Base-by-base conservation (phyloP, 768 basidiomycete genomes). In the Rhodotorula graminis region DNA sequence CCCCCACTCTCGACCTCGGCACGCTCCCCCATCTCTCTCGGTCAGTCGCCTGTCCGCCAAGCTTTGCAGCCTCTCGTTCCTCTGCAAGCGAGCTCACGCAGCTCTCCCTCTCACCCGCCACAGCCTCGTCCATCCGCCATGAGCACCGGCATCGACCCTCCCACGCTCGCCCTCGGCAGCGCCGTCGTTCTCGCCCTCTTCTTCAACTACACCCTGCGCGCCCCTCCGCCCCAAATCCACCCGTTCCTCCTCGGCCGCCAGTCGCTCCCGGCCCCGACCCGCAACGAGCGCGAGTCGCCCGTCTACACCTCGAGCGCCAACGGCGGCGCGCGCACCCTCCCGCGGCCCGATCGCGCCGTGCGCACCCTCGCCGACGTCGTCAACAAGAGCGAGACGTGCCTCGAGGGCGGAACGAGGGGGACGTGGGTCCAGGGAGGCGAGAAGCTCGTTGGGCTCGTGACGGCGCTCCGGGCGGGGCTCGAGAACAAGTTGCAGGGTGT, bases 181-280 rank as follows among this genome's bases (percentile, higher is more conserved):
- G 40, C 61, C 19, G 23, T 73, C 31, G 69, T 61, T 2, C 40
- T 49, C n/a, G 65, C 57, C 50, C 57, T 75, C 61, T 61, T 47
- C 29, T 46, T 65, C 29, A 46, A 16, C 19, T 56, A 53, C 63
- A 44, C 58, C 27, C 47, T 65, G 25, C 57, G 69, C 9, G 55
- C 72, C 6, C 67, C 69, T 5, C 75, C 75, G 40, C 67, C 71
- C 29, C 71, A 67, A 11, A 27, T 69, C n/a, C 71, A 76, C 59
- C 75, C 75, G 25, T 68, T 76, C 72, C 52, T 76, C 40, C 75
- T 76, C 52, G 75, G 75, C 40, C 31, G 69, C 0, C 75, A 76
- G 64, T 50, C 58, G 11, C 33, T 25, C 16, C 7, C 59, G 0
- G 46, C 61, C 0, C 65, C 59, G 5, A 67, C 71, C 16, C 71